Conservation (phyloP, 2,329 filamentous ascomycete species). For the Fusarium euwallaceae region DNA sequence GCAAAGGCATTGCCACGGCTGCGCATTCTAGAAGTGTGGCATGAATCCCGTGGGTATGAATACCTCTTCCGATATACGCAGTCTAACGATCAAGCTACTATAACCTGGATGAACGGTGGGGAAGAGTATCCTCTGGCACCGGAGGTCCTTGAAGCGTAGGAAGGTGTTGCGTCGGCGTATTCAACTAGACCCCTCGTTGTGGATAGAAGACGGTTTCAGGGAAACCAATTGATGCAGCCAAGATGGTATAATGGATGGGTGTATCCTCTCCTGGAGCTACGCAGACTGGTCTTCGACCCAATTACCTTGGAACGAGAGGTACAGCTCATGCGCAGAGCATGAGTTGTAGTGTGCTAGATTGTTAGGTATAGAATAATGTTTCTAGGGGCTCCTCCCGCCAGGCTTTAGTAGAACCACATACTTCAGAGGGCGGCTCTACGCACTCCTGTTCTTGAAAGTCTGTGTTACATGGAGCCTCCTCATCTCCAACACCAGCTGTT, state of each 20-base stretch:
- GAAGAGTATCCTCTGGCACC: background rate
- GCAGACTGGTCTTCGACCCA: background rate
- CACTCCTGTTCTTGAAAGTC: background rate
- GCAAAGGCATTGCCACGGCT: background rate
- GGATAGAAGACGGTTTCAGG: background rate
- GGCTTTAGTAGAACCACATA: background rate
- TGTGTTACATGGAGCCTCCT: background rate
- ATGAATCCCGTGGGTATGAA: background rate
- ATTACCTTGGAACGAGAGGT: background rate
- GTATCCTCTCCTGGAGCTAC: background rate
- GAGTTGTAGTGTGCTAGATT: background rate
- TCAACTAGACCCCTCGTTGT: background rate
- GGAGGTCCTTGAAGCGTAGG: background rate
- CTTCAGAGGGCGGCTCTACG: background rate
- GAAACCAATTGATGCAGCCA: background rate
- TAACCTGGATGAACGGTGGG: conserved; percentile 2
- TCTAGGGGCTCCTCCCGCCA: background rate
- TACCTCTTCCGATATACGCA: conserved; percentile 17
- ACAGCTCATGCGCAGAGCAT: background rate
- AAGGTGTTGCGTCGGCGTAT: background rate
- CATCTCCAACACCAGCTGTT: background rate
- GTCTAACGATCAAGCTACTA: background rate
- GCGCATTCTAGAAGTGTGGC: conserved; percentile 9
- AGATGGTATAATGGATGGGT: background rate
- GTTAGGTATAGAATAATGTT: background rate